These are phyloP conservation scores for Irpex lacteus DNA, from an alignment of 1,284 basidiomycete species.

Conservation along the genomic window DNA sequence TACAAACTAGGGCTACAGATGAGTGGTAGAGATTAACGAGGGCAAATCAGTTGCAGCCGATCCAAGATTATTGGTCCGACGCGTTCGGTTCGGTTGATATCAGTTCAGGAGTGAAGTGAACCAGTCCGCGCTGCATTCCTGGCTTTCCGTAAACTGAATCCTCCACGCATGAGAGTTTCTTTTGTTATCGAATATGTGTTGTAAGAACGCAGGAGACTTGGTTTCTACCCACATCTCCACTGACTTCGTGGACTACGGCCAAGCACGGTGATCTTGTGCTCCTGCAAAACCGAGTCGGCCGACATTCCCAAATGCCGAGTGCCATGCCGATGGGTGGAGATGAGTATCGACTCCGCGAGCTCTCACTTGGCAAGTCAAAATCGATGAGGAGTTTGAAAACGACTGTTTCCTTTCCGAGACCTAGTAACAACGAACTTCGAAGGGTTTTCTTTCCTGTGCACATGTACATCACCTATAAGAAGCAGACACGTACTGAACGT, in stretches of 20 bases:
- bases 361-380: not conserved
- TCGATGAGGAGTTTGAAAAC: not conserved
- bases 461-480: not conserved
- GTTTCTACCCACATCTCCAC: too few relatives aligned
- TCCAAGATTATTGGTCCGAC: not conserved
- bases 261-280: too few relatives aligned
- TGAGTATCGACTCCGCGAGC: not conserved
- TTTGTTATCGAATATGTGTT: too few relatives aligned
- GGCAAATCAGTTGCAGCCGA: not conserved
- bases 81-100: not conserved
- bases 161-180: too few relatives aligned
- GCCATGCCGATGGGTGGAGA: not conserved
- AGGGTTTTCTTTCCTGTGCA: not conserved
- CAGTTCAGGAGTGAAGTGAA: too few relatives aligned
- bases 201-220: too few relatives aligned
- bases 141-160: too few relatives aligned
- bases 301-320: not conserved
- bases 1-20: slow-evolving; percentile 4
- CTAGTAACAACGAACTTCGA: not conserved
- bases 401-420: not conserved
- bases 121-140: too few relatives aligned
- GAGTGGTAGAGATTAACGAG: not conserved
- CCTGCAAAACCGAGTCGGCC: not conserved
- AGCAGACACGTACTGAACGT: not conserved
- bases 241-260: too few relatives aligned